Evolutionary conservation across 2,329 filamentous ascomycete genomes (phyloP).

Genomic region (Aspergillus sp.): DNA sequence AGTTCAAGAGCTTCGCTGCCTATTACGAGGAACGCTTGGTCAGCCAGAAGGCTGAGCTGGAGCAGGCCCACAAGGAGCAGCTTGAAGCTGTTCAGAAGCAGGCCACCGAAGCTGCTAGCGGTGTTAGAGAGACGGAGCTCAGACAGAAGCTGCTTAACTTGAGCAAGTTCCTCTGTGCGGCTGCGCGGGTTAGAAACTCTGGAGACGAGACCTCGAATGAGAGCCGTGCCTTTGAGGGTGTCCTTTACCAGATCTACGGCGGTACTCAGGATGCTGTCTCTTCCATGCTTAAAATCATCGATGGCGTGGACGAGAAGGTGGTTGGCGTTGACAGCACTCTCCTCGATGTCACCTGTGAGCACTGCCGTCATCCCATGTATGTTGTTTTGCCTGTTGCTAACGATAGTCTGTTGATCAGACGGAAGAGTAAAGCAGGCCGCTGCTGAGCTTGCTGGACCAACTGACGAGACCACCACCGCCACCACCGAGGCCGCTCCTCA

Average conservation of each 20-base stretch:
- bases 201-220: constrained; percentile 61
- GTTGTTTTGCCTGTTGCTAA: background rate
- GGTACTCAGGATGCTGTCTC: constrained; percentile 61
- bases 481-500: constrained; percentile 36
- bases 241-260: constrained; percentile 64
- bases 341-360: constrained; percentile 60
- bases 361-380: constrained; percentile 13
- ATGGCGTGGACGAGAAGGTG: constrained; percentile 61
- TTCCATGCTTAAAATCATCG: constrained; percentile 62
- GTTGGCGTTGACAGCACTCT: constrained; percentile 57
- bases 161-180: constrained; percentile 64
- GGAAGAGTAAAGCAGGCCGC: constrained; percentile 55
- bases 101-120: constrained; percentile 51
- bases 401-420: constrained; percentile 39
- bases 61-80: constrained; percentile 58
- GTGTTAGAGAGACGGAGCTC: constrained; percentile 51
- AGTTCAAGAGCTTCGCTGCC: constrained; percentile 62
- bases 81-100: constrained; percentile 56
- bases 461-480: constrained; percentile 35
- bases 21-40: constrained; percentile 59
- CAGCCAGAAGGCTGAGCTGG: constrained; percentile 58
- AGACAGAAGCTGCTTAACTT: constrained; percentile 60
- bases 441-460: constrained; percentile 42
- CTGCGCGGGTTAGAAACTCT: constrained; percentile 61
- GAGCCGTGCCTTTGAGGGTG: constrained; percentile 65